Evolutionary conservation across 1,139 yeast species (phyloP).

Genomic region (Blastobotrys serpentis): DNA sequence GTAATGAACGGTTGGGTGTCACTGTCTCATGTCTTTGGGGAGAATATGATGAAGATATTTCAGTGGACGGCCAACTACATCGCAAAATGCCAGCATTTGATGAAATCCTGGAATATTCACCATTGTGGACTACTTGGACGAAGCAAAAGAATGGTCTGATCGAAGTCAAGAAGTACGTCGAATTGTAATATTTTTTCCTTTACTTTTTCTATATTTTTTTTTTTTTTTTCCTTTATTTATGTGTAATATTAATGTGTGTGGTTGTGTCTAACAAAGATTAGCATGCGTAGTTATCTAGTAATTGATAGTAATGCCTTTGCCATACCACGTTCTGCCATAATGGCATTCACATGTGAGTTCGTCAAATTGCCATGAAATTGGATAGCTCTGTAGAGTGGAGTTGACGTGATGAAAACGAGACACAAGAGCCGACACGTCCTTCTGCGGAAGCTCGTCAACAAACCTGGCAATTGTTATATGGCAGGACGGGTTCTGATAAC

Average conservation of each 20-base stretch:
- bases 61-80: conserved; percentile 29
- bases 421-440: background rate
- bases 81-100: conserved; percentile 65
- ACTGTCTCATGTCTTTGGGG: conserved; percentile 71
- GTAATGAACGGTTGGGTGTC: conserved; percentile 46
- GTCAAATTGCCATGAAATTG: background rate
- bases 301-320: background rate
- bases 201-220: too few relatives aligned
- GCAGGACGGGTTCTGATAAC: background rate
- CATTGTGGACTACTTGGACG: conserved; percentile 62
- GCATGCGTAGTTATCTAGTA: too few relatives aligned
- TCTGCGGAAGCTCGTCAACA: background rate
- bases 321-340: conserved; percentile 12
- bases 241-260: too few relatives aligned
- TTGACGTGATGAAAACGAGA: background rate
- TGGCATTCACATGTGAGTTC: conserved; percentile 1
- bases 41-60: conserved; percentile 52
- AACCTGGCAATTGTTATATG: conserved; percentile 8
- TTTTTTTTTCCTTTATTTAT: too few relatives aligned
- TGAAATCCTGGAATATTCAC: conserved; percentile 65
- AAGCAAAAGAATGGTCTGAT: conserved; percentile 68
- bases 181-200: conserved; percentile 35
- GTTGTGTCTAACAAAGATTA: too few relatives aligned
- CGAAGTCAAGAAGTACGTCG: conserved; percentile 48
- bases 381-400: background rate